Base-by-base conservation (phyloP, 441 rosid genomes). In the Arabidopsis hybrid region DNA sequence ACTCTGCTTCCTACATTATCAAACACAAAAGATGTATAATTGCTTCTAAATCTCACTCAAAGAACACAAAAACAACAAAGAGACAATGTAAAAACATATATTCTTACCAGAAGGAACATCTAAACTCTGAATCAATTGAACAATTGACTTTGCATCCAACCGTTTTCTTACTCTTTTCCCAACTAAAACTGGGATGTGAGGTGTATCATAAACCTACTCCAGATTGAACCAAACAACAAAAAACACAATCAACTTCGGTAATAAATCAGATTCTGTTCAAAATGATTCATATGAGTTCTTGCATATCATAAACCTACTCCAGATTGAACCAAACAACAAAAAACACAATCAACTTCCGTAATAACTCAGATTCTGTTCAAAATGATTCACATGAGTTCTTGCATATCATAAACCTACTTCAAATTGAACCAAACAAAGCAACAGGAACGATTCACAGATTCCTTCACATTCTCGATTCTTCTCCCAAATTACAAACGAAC, bases 201-300 rank as follows among this genome's bases (percentile, higher is more conserved):
- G 98, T 50, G 93, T 73, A 85, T 93, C 97, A 85, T 78, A 89
- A 17, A 90, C 97, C 98, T 93, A 47, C 47, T 69, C 12, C 65
- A 53, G 26, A 74, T 45, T 52, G 26, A 64, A 9, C 26, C 12
- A 59, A 45, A 72, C 49, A 31, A 70, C 53, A 36, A 7, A 51
- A 32, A 49, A 59, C 53, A 35, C n/a, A 40, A 50, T 17, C 18
- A 42, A 17, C 7, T 65, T 36, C 2, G 12, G 8, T 47, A 47
- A 7, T 14, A 46, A 46, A 9, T 46, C 51, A 1, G 52, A 47
- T 16, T 40, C 4, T 10, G 2, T 40, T 4, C 45, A 10, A 40
- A 40, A 36, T 36, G 9, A 36, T 36, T 36, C 0, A 36, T 3
- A 34, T 1, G 35, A 34, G 35, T 34, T 34, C 35, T 34, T 34